Base-by-base conservation (phyloP, 2,329 filamentous ascomycete species). In the Ascochyta rabiei region DNA sequence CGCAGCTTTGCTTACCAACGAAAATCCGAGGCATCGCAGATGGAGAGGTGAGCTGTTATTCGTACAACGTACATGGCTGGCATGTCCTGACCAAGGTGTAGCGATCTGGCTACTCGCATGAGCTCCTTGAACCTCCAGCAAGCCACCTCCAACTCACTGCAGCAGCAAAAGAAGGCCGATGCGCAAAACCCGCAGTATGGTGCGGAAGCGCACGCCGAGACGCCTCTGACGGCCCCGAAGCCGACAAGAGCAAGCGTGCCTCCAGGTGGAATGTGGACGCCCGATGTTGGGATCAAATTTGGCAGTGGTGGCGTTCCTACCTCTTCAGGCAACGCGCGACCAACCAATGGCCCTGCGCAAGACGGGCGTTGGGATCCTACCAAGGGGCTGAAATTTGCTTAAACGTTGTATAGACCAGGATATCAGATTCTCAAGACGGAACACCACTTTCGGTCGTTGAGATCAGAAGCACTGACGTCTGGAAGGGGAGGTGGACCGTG, bases 271-370 rank as follows among this genome's bases (percentile, higher is more conserved):
- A 86, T 90, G 72, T 96, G 92, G 92, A 87, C 85, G 50, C 90
- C 91, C 0, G 87, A 88, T 2, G 87, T 90, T 81, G 89, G 89
- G 0, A 95, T 96, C 66, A 87, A 86, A 53, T 96, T 96, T 73
- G 52, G 84, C 0, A 82, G 77, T 2, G 59, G 96, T 73, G 52
- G 84, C 1, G 82, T 77, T 3, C 68, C 69, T 24, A 69, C 70
- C 26, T 53, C 68, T 23, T 67, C 67, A 47, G 70, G 68, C 26
- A 69, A 69, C 40, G 50, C 61, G 35, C 60, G 72, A 41, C 71
- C 72, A 37, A 49, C 63, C n/a, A 68, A 68, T 21, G 72, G 72
- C 5, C 72, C 72, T 56, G 56, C 69, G 23, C 69, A 74, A 38
- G 71, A 73, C 54, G 72, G 66, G 35, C 68, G 73, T n/a, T 76